phyloP scores from a whole-genome alignment of 1,284 basidiomycete species.

The Malassezia furfur region DNA sequence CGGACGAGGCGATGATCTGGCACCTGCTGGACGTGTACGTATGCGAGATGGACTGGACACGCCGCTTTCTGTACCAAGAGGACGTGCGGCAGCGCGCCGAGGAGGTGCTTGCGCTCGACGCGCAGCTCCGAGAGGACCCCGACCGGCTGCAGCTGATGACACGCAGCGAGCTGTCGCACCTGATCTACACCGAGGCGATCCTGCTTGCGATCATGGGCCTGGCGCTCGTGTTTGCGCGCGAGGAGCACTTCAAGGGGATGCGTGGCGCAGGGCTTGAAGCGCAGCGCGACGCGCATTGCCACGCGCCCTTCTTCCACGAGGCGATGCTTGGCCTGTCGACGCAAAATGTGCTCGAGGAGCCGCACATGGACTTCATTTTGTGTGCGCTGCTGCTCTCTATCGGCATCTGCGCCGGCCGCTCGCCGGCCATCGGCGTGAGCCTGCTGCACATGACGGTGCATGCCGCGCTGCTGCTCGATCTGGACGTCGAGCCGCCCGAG shows the following conservation, averaged over 20 bases:
- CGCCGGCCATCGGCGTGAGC: constrained; percentile 23
- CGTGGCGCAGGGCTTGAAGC: constrained; percentile 16
- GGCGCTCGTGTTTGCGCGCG: constrained; percentile 6
- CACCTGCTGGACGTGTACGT: constrained; percentile 22
- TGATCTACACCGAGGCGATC: constrained; percentile 3
- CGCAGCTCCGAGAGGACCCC: not conserved
- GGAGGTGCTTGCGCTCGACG: constrained; percentile 4
- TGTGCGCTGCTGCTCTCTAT: constrained; percentile 18
- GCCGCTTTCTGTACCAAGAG: constrained; percentile 22
- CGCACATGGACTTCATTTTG: constrained; percentile 29
- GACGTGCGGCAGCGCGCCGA: constrained; percentile 18
- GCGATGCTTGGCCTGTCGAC: constrained; percentile 26
- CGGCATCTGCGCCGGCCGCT: constrained; percentile 21
- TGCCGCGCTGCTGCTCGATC: constrained; percentile 27
- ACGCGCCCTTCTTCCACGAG: too few relatives aligned
- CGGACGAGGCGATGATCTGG: constrained; percentile 19
- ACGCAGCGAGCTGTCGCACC: not conserved
- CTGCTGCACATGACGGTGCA: constrained; percentile 25
- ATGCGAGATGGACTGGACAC: constrained; percentile 27
- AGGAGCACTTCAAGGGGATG: constrained; percentile 13
- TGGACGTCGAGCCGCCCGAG: constrained; percentile 32
- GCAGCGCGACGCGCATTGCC: too few relatives aligned
- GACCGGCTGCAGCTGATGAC: not conserved
- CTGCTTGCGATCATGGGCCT: constrained; percentile 1
- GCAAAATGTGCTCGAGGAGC: constrained; percentile 31